These are phyloP conservation scores for Arthroderma sp. DNA, from an alignment of 2,329 filamentous ascomycete species.

Conservation along the genomic window DNA sequence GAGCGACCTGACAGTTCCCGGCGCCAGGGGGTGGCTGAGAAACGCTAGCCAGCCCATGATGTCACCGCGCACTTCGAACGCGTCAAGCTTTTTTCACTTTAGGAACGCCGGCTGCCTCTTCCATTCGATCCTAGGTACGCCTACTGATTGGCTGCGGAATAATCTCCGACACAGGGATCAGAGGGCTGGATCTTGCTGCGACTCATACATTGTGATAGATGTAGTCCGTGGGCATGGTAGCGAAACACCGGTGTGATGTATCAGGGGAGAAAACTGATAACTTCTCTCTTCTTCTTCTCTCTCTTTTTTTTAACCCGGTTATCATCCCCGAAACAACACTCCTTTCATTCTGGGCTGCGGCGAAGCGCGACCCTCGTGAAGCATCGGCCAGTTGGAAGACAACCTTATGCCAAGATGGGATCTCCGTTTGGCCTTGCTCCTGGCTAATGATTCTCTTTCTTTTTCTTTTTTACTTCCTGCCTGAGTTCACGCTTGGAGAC, in stretches of 20 bases:
- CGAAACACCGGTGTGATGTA: not conserved
- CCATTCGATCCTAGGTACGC: slow-evolving; percentile 3
- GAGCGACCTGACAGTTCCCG: not conserved
- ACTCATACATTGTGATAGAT: not conserved
- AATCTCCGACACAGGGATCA: slow-evolving; percentile 3
- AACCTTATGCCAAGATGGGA: not conserved
- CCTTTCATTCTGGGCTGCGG: not conserved
- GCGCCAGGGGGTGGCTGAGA: slow-evolving; percentile 1
- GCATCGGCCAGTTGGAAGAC: not conserved
- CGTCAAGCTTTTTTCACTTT: slow-evolving; percentile 3
- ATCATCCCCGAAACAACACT: not conserved
- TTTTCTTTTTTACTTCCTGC: not conserved
- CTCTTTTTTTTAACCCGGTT: not conserved
- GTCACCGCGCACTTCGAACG: not conserved
- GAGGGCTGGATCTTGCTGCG: not conserved
- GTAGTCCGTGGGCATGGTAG: not conserved
- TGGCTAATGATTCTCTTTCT: not conserved
- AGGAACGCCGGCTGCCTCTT: slow-evolving; percentile 1
- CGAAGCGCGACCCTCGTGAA: not conserved
- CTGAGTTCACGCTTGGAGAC: not conserved
- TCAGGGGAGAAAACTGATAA: not conserved
- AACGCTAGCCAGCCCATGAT: not conserved
- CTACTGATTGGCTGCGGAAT: slow-evolving; percentile 9
- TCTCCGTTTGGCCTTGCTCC: not conserved
- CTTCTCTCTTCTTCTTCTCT: not conserved